A percentile compares a stretch with the other conserved stretches of the same genome.
Evolutionary conservation across 1,284 basidiomycete genomes (phyloP).

Genomic region (Puccinia triticina): DNA sequence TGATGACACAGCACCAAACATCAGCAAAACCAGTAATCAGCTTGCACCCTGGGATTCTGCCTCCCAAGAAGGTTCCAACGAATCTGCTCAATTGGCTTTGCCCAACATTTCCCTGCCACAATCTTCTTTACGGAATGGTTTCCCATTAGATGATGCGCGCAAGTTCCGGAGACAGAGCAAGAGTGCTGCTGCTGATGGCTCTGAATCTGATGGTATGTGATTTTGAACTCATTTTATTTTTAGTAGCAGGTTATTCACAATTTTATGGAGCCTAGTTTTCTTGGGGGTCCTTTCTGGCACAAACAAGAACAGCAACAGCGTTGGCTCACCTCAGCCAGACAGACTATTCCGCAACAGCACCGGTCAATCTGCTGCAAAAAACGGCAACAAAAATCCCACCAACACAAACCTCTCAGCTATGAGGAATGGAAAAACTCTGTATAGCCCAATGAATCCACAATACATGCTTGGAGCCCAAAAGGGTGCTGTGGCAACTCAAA

Average conservation of each 20-base stretch:
- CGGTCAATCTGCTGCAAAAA: not conserved
- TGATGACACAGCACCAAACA: conserved; percentile 63
- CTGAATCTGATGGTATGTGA: not conserved
- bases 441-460: too few species aligned
- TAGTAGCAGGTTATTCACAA: not conserved
- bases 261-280: not conserved
- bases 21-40: conserved; percentile 71
- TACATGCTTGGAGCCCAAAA: conserved; percentile 54
- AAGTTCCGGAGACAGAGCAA: conserved; percentile 39
- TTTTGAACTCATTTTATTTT: not conserved
- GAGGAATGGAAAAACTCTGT: too few species aligned
- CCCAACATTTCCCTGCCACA: not conserved
- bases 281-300: not conserved
- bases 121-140: conserved; percentile 1
- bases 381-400: not conserved
- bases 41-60: conserved; percentile 61
- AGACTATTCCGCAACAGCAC: not conserved
- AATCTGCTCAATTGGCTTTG: not conserved
- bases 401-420: conserved; percentile 29
- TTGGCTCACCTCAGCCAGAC: not conserved
- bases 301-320: not conserved
- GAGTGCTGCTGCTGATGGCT: conserved; percentile 10
- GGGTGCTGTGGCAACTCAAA: conserved; percentile 57
- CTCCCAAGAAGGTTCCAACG: conserved; percentile 17
- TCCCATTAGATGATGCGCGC: conserved; percentile 25